Base-by-base conservation (phyloP, 1,284 basidiomycete genomes). In the Papiliotrema fonsecae region DNA sequence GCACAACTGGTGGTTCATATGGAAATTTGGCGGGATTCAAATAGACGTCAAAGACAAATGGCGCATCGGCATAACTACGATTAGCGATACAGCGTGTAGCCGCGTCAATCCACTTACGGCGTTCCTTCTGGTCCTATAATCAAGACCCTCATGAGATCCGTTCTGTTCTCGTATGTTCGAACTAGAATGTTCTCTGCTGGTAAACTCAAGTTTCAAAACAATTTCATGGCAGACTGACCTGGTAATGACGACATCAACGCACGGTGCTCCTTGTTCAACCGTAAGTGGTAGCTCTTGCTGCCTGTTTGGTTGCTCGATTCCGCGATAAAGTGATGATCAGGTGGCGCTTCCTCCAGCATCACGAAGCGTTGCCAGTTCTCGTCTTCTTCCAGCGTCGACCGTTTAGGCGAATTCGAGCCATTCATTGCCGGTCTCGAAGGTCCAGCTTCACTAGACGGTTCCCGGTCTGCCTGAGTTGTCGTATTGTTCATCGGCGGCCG, bases 71-170 rank as follows among this genome's bases (percentile, higher is more conserved):
- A 62, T 92, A 93, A 16, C 63, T 65, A 25, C 18, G n/a, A 7
- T 24, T 16, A 43, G 42, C 16, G 25, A 4, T n/a, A 36, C 37
- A 44, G 21, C 16, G 19, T 10, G n/a, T 3, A 42, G 11, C n/a
- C 11, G 28, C 19, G 19, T 14, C 11, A n/a, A 32, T 6, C 14
- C 6, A 61, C 61, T 56, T 56, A 72, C 34, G 92, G 92, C 7
- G 92, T 97, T 52, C 92, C 92, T 62, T 88, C 83, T 50, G 91
- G 89, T 11, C 92, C 92, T 57, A 97, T 85, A 59, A 96, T 96
- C 48, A 97, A 77, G 58, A 82, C 88, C 30, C 92, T 81, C 51
- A 96, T 72, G 24, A 97, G 79, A 74, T 97, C 92, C 32, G 82
- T 78, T 21, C 92, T 82, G 65, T 94, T 87, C 70, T 79, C 78